These are phyloP conservation scores for Fusarium graminum DNA, from an alignment of 2,329 filamentous ascomycete species.

Conservation along the genomic window DNA sequence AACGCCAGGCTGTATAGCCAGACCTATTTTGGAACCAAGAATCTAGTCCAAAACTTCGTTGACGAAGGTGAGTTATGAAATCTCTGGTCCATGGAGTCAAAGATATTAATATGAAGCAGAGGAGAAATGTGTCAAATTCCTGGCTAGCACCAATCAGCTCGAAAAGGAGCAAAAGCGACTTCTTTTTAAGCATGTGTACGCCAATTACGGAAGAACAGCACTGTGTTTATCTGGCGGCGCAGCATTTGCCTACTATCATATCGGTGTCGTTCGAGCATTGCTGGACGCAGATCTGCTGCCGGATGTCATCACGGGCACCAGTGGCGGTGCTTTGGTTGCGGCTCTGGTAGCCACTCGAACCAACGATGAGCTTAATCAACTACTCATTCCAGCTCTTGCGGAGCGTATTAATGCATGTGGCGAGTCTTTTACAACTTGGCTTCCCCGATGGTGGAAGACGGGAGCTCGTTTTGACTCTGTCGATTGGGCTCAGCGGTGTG, in stretches of 20 bases:
- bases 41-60: constrained; percentile 88
- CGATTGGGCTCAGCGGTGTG: constrained; percentile 86
- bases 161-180: constrained; percentile 79
- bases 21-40: constrained; percentile 98
- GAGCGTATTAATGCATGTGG: constrained; percentile 86
- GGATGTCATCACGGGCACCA: constrained; percentile 96
- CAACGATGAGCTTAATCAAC: constrained; percentile 86
- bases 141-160: constrained; percentile 77
- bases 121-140: constrained; percentile 73
- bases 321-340: constrained; percentile 91
- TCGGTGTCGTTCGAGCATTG: constrained; percentile 90
- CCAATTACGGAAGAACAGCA: constrained; percentile 92
- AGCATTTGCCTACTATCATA: constrained; percentile 96
- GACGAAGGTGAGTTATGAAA: constrained; percentile 74
- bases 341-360: constrained; percentile 89
- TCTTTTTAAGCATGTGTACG: constrained; percentile 88
- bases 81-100: background rate
- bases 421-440: constrained; percentile 81
- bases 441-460: constrained; percentile 88
- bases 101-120: constrained; percentile 59
- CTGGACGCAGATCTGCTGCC: constrained; percentile 88
- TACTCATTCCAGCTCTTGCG: constrained; percentile 90
- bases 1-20: constrained; percentile 96
- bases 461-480: constrained; percentile 94
- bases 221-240: constrained; percentile 94